Percentiles rank a stretch among this genome's conserved stretches.
Conservation (phyloP, 306 rosid genomes). For the Trifolium repens region DNA sequence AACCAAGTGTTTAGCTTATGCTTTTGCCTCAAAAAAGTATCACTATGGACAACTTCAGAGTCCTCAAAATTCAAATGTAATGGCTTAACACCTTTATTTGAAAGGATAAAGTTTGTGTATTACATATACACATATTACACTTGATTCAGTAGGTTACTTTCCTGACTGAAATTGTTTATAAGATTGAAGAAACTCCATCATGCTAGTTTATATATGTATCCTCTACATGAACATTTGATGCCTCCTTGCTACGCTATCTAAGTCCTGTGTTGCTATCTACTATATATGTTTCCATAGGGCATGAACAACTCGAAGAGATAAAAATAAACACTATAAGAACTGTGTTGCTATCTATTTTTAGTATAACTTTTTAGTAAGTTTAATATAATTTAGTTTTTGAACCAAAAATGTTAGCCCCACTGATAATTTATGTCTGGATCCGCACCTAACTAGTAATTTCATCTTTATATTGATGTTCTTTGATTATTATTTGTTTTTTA, state of each 20-base stretch:
- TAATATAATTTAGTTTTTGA: no score
- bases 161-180: slow-evolving; percentile 42
- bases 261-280: slow-evolving; percentile 38
- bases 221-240: slow-evolving; percentile 37
- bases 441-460: no score
- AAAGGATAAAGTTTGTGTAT: slow-evolving; percentile 35
- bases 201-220: slow-evolving; percentile 33
- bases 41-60: slow-evolving; percentile 39
- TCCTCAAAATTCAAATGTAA: slow-evolving; percentile 40
- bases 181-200: slow-evolving; percentile 31
- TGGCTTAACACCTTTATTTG: slow-evolving; percentile 36
- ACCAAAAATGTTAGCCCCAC: no score
- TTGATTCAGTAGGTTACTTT: slow-evolving; percentile 35
- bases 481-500: neutral
- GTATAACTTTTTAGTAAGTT: no score
- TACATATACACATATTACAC: slow-evolving; percentile 48
- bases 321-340: slow-evolving; percentile 1
- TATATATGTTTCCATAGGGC: slow-evolving; percentile 21
- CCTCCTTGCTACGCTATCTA: slow-evolving; percentile 31
- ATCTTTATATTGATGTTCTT: neutral
- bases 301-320: slow-evolving; percentile 38
- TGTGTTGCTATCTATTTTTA: no score
- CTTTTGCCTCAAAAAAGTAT: slow-evolving; percentile 33
- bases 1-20: no score
- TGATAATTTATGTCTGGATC: no score